Percentiles rank a stretch among this genome's conserved stretches.
Evolutionary conservation across 129 eudicot genomes (phyloP).

Genomic region (Tanacetum coccineum): DNA sequence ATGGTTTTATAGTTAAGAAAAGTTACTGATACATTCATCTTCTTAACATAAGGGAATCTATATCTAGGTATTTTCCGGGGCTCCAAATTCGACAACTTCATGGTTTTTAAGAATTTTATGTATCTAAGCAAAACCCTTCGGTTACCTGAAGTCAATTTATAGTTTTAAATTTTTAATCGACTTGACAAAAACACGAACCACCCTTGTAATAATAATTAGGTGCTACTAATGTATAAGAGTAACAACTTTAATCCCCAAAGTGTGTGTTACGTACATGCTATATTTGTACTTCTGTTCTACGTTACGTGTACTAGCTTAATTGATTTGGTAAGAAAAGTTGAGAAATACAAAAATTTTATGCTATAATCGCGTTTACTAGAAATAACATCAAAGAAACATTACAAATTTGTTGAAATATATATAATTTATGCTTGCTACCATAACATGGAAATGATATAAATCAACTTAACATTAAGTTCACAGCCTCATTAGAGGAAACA

Average conservation of each 20-base stretch:
- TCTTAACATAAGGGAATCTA: not conserved
- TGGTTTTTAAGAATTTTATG: not conserved
- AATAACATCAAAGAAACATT: not conserved
- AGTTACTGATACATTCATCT: not conserved
- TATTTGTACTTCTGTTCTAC: too few species aligned
- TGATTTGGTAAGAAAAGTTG: too few species aligned
- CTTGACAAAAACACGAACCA: too few species aligned
- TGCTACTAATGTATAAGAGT: too few species aligned
- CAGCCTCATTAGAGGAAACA: constrained; percentile 23
- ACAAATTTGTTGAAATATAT: constrained; percentile 6
- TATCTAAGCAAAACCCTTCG: too few species aligned
- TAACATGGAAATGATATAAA: constrained; percentile 19
- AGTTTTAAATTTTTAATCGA: too few species aligned
- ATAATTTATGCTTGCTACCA: not conserved
- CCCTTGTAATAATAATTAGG: too few species aligned
- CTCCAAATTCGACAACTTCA: not conserved
- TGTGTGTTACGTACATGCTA: too few species aligned
- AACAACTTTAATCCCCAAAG: too few species aligned
- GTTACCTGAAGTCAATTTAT: too few species aligned
- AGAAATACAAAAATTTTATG: too few species aligned
- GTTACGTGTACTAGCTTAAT: too few species aligned
- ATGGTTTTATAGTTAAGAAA: constrained; percentile 1
- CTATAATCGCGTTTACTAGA: not conserved
- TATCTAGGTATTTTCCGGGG: not conserved
- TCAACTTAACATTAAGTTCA: constrained; percentile 9